Conservation (phyloP, 140 eudicot genomes). For the Ambrosia hybrid region DNA sequence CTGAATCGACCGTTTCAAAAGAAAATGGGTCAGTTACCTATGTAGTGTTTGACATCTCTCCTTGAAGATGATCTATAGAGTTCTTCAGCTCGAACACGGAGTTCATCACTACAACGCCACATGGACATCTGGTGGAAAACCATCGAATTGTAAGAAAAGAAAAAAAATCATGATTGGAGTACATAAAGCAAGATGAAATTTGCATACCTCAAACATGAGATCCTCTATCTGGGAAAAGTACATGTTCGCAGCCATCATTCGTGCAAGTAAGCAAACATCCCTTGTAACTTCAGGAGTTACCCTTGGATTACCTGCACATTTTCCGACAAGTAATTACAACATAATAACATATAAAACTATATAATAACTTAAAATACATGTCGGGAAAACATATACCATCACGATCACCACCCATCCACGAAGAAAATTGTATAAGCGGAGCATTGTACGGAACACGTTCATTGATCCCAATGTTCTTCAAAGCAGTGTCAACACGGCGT, state of each 20-base stretch:
- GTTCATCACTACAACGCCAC: constrained; percentile 99
- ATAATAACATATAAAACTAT: background rate
- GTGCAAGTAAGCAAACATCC: constrained; percentile 93
- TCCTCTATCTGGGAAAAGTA: constrained; percentile 96
- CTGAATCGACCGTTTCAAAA: constrained; percentile 1
- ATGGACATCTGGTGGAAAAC: constrained; percentile 70
- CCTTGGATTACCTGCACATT: constrained; percentile 82
- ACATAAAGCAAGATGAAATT: background rate
- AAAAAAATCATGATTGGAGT: background rate
- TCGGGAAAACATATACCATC: constrained; percentile 55
- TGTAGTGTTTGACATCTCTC: constrained; percentile 94
- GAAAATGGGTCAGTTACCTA: constrained; percentile 46
- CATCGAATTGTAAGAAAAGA: background rate
- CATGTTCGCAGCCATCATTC: constrained; percentile 99
- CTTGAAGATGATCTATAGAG: constrained; percentile 64
- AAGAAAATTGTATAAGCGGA: constrained; percentile 95
- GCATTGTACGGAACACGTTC: constrained; percentile 99
- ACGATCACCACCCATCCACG: constrained; percentile 99
- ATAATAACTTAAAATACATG: background rate
- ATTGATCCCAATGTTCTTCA: constrained; percentile 91
- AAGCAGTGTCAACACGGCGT: constrained; percentile 98
- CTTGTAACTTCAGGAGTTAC: constrained; percentile 98
- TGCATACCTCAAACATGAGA: constrained; percentile 93
- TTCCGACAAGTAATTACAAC: constrained; percentile 1
- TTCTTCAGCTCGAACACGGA: constrained; percentile 80